Percentiles rank a stretch among this genome's conserved stretches.
These are phyloP conservation scores for Ceratobasidium sp. DNA, from an alignment of 1,284 basidiomycete species.

Conservation along the genomic window DNA sequence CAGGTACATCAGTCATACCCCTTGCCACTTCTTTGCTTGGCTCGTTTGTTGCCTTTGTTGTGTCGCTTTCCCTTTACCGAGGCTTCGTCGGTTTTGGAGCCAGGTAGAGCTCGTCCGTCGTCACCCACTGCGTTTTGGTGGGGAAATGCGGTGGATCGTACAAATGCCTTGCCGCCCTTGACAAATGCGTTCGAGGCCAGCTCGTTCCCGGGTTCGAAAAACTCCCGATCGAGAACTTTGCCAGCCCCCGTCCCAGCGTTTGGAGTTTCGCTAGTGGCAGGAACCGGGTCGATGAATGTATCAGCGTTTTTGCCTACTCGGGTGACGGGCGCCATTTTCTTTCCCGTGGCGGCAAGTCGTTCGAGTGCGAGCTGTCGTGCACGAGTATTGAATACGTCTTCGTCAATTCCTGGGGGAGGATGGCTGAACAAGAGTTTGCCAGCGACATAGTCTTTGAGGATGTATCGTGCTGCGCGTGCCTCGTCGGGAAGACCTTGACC, in stretches of 20 bases:
- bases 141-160: slow-evolving; percentile 70
- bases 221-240: slow-evolving; percentile 71
- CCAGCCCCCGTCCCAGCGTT: slow-evolving; percentile 40
- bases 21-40: slow-evolving; percentile 87
- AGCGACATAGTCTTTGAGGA: slow-evolving; percentile 98
- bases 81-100: slow-evolving; percentile 49
- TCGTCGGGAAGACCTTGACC: slow-evolving; percentile 98
- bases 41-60: slow-evolving; percentile 82
- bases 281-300: slow-evolving; percentile 68
- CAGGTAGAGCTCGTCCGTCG: slow-evolving; percentile 69
- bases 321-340: slow-evolving; percentile 85
- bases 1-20: slow-evolving; percentile 77
- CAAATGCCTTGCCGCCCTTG: slow-evolving; percentile 66
- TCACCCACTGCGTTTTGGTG: slow-evolving; percentile 81
- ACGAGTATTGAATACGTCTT: slow-evolving; percentile 78
- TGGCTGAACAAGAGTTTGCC: slow-evolving; percentile 92
- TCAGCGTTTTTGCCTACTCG: slow-evolving; percentile 83
- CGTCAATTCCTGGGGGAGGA: slow-evolving; percentile 73
- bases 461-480: slow-evolving; percentile 88
- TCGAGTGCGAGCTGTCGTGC: slow-evolving; percentile 70
- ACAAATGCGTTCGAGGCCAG: slow-evolving; percentile 68
- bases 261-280: slow-evolving; percentile 35
- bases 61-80: slow-evolving; percentile 74
- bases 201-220: slow-evolving; percentile 69
- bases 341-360: slow-evolving; percentile 60